These are phyloP conservation scores for Zymoseptoria passerinii DNA, from an alignment of 2,329 filamentous ascomycete genomes.

Conservation along the genomic window DNA sequence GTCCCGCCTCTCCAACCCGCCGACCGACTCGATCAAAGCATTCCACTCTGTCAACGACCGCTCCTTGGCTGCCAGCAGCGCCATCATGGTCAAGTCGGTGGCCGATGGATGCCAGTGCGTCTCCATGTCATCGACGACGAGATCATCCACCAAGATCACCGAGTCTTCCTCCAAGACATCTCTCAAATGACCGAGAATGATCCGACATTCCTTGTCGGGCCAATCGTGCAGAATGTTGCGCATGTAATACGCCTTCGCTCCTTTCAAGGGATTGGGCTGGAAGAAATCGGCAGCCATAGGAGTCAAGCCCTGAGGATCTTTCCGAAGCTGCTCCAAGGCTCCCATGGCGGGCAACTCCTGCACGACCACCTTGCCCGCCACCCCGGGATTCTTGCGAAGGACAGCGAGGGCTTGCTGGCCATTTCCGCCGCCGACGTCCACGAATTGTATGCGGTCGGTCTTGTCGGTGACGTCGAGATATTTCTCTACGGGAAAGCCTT, in stretches of 20 bases:
- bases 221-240: constrained; percentile 21
- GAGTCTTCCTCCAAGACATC: constrained; percentile 10
- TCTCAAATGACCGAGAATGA: constrained; percentile 12
- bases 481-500: not conserved
- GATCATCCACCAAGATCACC: constrained; percentile 11
- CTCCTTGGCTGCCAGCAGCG: constrained; percentile 7
- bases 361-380: constrained; percentile 10
- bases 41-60: constrained; percentile 7
- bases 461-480: not conserved
- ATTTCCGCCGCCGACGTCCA: constrained; percentile 13
- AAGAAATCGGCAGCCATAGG: constrained; percentile 16
- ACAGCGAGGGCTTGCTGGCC: constrained; percentile 7
- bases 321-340: not conserved
- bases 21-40: constrained; percentile 3
- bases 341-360: constrained; percentile 10
- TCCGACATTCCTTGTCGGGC: constrained; percentile 12
- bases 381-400: constrained; percentile 4
- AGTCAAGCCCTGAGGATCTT: constrained; percentile 3
- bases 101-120: not conserved
- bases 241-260: constrained; percentile 26
- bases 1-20: constrained; percentile 3
- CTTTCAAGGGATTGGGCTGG: constrained; percentile 9
- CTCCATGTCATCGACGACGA: not conserved
- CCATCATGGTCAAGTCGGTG: constrained; percentile 8
- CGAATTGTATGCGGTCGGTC: constrained; percentile 1